Conservation (phyloP, 2,329 filamentous ascomycete genomes). For the Ceratocystis lukuohia region DNA sequence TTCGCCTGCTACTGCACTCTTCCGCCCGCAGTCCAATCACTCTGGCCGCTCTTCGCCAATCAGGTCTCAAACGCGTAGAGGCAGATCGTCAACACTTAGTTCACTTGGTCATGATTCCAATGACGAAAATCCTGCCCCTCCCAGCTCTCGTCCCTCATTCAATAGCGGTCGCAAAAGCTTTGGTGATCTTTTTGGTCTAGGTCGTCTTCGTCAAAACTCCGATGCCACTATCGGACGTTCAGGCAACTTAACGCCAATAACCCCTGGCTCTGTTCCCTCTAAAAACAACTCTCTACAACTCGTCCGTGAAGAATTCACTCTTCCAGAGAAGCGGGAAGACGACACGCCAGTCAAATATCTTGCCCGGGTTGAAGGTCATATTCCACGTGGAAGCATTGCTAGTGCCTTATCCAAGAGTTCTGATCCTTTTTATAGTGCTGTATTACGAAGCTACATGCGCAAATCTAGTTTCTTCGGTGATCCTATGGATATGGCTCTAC, state of each 20-base stretch:
- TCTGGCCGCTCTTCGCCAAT: slow-evolving; percentile 57
- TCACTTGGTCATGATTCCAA: slow-evolving; percentile 62
- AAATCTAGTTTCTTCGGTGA: slow-evolving; percentile 92
- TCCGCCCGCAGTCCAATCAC: slow-evolving; percentile 35
- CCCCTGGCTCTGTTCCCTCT: slow-evolving; percentile 55
- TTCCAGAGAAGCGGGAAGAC: slow-evolving; percentile 71
- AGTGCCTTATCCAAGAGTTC: slow-evolving; percentile 73
- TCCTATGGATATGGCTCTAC: slow-evolving; percentile 93
- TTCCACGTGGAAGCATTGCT: slow-evolving; percentile 72
- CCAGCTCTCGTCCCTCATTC: slow-evolving; percentile 61
- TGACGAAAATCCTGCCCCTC: slow-evolving; percentile 55
- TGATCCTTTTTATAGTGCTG: slow-evolving; percentile 69
- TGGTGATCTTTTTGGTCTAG: slow-evolving; percentile 70
- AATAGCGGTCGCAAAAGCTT: slow-evolving; percentile 91
- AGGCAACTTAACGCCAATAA: slow-evolving; percentile 54
- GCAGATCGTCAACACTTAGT: slow-evolving; percentile 79
- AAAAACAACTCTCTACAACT: slow-evolving; percentile 76
- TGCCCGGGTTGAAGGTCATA: slow-evolving; percentile 63
- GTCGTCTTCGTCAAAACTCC: slow-evolving; percentile 67
- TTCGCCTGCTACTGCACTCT: slow-evolving; percentile 38
- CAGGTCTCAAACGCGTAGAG: slow-evolving; percentile 49
- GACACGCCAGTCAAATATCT: slow-evolving; percentile 88
- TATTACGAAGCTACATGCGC: slow-evolving; percentile 88
- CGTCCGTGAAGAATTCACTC: slow-evolving; percentile 52
- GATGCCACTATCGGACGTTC: slow-evolving; percentile 50